Percentiles rank a stretch among this genome's conserved stretches.
Conservation (phyloP, 352 stramenopile species). For the Phytophthora sojae region DNA sequence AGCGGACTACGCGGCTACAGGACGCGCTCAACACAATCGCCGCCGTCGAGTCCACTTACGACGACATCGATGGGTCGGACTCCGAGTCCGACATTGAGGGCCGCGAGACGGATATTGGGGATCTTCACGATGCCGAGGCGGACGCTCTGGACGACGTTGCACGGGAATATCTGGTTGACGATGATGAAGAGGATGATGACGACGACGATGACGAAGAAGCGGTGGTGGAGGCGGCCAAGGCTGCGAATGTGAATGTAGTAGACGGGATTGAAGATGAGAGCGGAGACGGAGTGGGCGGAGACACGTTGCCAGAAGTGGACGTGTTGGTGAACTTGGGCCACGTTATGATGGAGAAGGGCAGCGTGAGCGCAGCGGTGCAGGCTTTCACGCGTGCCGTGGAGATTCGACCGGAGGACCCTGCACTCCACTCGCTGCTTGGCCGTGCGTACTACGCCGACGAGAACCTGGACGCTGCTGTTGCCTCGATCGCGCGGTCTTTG, state of each 20-base stretch:
- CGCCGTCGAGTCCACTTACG: constrained; percentile 62
- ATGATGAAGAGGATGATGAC: constrained; percentile 62
- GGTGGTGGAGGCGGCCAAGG: constrained; percentile 35
- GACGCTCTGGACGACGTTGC: constrained; percentile 35
- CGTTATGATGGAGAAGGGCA: constrained; percentile 87
- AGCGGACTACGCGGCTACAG: constrained; percentile 43
- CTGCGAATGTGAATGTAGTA: constrained; percentile 17
- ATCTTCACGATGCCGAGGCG: constrained; percentile 58
- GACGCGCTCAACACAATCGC: constrained; percentile 58
- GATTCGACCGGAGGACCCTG: constrained; percentile 75
- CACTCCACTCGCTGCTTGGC: constrained; percentile 82
- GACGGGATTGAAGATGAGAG: constrained; percentile 36
- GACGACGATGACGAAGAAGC: constrained; percentile 50
- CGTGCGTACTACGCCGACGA: constrained; percentile 87
- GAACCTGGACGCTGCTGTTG: constrained; percentile 80
- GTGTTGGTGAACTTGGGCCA: constrained; percentile 83
- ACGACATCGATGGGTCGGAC: constrained; percentile 53
- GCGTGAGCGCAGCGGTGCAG: constrained; percentile 75
- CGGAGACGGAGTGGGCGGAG: constrained; percentile 72
- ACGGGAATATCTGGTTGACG: constrained; percentile 46
- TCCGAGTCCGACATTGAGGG: constrained; percentile 54
- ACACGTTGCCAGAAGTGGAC: constrained; percentile 81
- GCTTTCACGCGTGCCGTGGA: constrained; percentile 87
- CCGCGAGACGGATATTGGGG: constrained; percentile 50
- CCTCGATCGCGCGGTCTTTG: constrained; percentile 68